A percentile compares a stretch with the other conserved stretches of the same genome.
These are phyloP conservation scores for Citrullus colocynthis DNA, from an alignment of 306 rosid genomes.

Conservation along the genomic window DNA sequence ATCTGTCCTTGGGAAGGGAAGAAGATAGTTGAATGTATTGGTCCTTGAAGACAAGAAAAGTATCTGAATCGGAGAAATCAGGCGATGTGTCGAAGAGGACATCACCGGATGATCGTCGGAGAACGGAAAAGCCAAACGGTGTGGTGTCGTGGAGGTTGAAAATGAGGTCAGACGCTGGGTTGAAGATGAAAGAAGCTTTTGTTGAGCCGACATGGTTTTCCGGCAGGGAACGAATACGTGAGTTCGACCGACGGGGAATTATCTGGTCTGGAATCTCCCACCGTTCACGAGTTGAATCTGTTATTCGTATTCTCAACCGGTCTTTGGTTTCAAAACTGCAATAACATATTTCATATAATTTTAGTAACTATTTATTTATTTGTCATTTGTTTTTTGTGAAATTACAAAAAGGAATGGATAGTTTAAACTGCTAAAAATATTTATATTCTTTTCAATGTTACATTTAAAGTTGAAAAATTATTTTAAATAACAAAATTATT, in stretches of 20 bases:
- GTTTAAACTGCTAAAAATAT: too few species aligned
- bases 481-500: too few species aligned
- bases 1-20: constrained; percentile 32
- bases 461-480: too few species aligned
- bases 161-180: constrained; percentile 45
- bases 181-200: constrained; percentile 2
- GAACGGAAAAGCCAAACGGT: constrained; percentile 59
- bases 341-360: background rate
- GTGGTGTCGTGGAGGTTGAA: constrained; percentile 50
- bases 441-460: too few species aligned
- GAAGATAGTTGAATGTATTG: constrained; percentile 68
- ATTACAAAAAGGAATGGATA: too few species aligned
- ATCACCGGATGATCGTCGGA: constrained; percentile 51
- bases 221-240: background rate
- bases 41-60: constrained; percentile 53
- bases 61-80: constrained; percentile 15
- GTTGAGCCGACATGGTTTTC: background rate
- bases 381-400: too few species aligned
- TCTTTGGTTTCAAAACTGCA: constrained; percentile 45
- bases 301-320: constrained; percentile 44
- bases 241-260: constrained; percentile 24
- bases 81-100: constrained; percentile 43
- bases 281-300: constrained; percentile 31
- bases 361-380: too few species aligned
- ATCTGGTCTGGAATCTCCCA: constrained; percentile 66